phyloP scores from a whole-genome alignment of 495 filamentous ascomycete species.

The Lasiosphaeria ovina region DNA sequence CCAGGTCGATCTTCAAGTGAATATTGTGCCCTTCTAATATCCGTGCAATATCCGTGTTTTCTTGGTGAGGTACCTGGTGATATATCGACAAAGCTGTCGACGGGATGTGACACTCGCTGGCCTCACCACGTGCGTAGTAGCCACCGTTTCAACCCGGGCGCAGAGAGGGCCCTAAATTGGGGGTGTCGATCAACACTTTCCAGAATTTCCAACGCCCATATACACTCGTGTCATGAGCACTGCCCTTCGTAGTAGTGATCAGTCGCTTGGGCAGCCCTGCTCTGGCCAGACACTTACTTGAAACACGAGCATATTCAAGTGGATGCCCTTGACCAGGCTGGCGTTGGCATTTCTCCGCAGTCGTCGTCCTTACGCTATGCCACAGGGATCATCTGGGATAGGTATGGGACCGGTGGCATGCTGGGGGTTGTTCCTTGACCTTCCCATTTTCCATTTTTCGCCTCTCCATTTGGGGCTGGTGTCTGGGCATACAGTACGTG shows the following conservation, averaged over 20 bases:
- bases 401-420: background rate
- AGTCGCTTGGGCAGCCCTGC: conserved; percentile 11
- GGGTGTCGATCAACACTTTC: conserved; percentile 3
- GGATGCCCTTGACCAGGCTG: background rate
- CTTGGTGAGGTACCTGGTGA: background rate
- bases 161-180: background rate
- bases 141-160: background rate
- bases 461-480: background rate
- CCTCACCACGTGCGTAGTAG: background rate
- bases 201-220: conserved; percentile 11
- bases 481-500: background rate
- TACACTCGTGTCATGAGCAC: conserved; percentile 13
- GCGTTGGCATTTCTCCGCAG: background rate
- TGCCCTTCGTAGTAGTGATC: conserved; percentile 25
- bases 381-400: background rate
- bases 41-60: background rate
- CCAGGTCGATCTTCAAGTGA: too few species aligned
- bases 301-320: conserved; percentile 4
- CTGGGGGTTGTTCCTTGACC: background rate
- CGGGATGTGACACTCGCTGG: background rate
- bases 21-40: too few species aligned
- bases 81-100: background rate
- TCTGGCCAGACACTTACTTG: conserved; percentile 17
- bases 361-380: background rate
- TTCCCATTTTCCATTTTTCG: background rate